These are phyloP conservation scores for Spirogloea muscicola DNA, from an alignment of 139 green algal genomes.

Conservation along the genomic window DNA sequence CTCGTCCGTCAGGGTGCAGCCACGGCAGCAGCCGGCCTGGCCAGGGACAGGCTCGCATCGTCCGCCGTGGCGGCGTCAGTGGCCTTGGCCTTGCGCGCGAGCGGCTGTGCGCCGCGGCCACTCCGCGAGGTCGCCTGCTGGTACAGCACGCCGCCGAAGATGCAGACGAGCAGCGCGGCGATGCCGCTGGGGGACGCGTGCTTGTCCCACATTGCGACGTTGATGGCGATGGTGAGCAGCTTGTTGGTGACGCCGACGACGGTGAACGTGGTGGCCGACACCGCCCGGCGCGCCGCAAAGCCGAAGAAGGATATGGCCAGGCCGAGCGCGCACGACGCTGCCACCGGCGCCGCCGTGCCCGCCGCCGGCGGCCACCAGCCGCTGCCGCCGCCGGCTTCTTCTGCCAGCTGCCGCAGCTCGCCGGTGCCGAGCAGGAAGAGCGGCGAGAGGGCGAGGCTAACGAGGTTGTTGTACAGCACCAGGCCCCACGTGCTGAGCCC, in stretches of 20 bases:
- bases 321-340: conserved; percentile 64
- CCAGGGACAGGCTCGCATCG: too few species aligned
- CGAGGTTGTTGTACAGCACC: conserved; percentile 35
- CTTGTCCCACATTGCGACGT: conserved; percentile 65
- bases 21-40: too few species aligned
- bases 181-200: conserved; percentile 51
- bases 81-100: too few species aligned
- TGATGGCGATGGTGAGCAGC: conserved; percentile 63
- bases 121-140: conserved; percentile 30
- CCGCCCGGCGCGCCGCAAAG: conserved; percentile 60
- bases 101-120: too few species aligned
- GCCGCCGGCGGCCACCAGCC: too few species aligned
- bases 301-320: conserved; percentile 59
- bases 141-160: conserved; percentile 37
- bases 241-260: conserved; percentile 84
- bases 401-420: too few species aligned
- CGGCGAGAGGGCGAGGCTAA: conserved; percentile 9
- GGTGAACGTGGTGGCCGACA: conserved; percentile 71
- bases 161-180: conserved; percentile 47
- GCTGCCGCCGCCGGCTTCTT: too few species aligned
- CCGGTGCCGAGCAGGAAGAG: conserved; percentile 1
- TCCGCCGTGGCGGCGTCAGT: too few species aligned
- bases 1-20: too few species aligned
- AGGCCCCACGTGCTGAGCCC: conserved; percentile 30
- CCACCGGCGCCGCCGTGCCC: conserved; percentile 32